phyloP scores from a whole-genome alignment of 139 green algal species.

The Zygnema circumcarinatum region DNA sequence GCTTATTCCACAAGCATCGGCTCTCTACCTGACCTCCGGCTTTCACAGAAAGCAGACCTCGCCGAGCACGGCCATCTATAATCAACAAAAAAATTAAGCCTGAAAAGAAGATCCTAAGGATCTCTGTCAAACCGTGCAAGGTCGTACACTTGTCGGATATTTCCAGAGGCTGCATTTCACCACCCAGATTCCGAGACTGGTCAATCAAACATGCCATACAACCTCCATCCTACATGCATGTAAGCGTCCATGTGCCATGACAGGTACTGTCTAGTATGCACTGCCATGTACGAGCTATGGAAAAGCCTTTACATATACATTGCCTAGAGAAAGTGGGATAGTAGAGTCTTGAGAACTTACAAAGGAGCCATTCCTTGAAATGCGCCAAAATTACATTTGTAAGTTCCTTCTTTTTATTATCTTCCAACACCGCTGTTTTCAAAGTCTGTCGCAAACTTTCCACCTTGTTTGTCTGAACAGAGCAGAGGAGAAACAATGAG shows the following conservation, averaged over 20 bases:
- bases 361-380: constrained; percentile 85
- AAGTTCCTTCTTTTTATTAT: constrained; percentile 76
- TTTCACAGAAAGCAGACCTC: too few relatives aligned
- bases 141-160: constrained; percentile 75
- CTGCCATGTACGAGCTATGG: background rate
- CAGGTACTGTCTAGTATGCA: background rate
- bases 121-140: constrained; percentile 77
- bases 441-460: constrained; percentile 74
- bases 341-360: constrained; percentile 39
- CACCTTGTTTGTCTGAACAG: constrained; percentile 65
- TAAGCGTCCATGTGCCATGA: background rate
- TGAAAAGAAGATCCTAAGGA: background rate
- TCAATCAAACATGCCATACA: constrained; percentile 13
- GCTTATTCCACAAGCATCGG: too few relatives aligned
- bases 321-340: too few relatives aligned
- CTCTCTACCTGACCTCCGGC: too few relatives aligned
- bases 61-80: too few relatives aligned
- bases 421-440: constrained; percentile 71
- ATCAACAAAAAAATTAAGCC: background rate
- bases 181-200: background rate
- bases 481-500: background rate
- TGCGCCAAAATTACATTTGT: constrained; percentile 83
- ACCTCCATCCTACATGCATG: background rate
- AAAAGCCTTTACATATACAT: background rate
- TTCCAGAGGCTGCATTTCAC: constrained; percentile 49